Conservation (phyloP, 768 basidiomycete species). For the Pluteus cervinus region DNA sequence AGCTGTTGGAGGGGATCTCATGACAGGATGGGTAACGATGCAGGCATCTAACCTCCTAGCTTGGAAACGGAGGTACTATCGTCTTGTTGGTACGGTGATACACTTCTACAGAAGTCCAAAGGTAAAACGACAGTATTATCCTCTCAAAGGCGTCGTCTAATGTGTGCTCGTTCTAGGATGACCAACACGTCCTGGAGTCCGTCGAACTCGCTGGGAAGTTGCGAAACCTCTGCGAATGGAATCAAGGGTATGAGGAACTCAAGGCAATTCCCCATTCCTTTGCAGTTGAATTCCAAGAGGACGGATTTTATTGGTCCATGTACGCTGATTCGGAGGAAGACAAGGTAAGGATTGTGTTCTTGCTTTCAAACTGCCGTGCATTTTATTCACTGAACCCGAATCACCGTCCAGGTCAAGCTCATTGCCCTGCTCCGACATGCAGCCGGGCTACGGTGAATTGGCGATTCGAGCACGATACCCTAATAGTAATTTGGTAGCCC, state of each 20-base stretch:
- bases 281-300: conserved; percentile 54
- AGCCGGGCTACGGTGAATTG: conserved; percentile 27
- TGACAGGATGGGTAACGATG: conserved; percentile 57
- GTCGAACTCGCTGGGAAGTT: conserved; percentile 43
- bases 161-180: conserved; percentile 25
- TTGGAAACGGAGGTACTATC: conserved; percentile 65
- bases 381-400: conserved; percentile 2
- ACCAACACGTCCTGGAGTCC: conserved; percentile 29
- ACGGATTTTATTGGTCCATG: conserved; percentile 45
- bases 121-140: conserved; percentile 24
- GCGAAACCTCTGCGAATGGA: conserved; percentile 49
- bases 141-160: conserved; percentile 2
- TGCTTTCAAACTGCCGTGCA: conserved; percentile 1
- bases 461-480: conserved; percentile 1
- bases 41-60: conserved; percentile 46
- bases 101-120: conserved; percentile 47
- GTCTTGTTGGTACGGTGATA: conserved; percentile 40
- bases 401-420: conserved; percentile 32
- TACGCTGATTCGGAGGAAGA: conserved; percentile 60
- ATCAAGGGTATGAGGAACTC: conserved; percentile 63
- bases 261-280: conserved; percentile 63
- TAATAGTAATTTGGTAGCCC: background rate
- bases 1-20: conserved; percentile 25
- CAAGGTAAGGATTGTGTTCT: conserved; percentile 33
- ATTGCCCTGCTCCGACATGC: conserved; percentile 41